Evolutionary conservation across 495 filamentous ascomycete species (phyloP), one percentile per base, ranked within the genome.

Genomic region (Thermothielavioides terrestris): DNA sequence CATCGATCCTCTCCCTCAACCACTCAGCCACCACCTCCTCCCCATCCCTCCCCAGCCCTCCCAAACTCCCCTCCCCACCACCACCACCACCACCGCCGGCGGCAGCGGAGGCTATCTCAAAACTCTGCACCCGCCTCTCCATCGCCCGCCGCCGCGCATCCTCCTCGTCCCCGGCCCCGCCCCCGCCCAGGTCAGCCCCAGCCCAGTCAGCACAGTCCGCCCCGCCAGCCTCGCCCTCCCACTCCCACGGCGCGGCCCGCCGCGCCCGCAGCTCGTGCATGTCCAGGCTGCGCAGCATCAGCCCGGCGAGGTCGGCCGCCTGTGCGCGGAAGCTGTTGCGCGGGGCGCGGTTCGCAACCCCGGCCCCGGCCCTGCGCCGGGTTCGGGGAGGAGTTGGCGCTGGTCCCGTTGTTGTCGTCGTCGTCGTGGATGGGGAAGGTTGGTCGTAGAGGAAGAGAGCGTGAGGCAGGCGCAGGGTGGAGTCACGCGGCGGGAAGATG

Each of bases 231-330:
- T 56, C 52, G 21, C 35, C 47, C 22, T 65, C 54, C 4, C 17
- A 5, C 25, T 58, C 44, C 20, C 20, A 27, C 66, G 61, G 54
- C 61, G 59, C 31, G 40, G 48, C 42, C 45, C 28, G 44, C 37
- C 59, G 54, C 43, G 59, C 52, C 40, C 55, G 52, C 1, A 67
- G 47, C 55, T 72, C 69, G 5, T 61, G 1, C 56, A 55, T 64
- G 25, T 58, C 49, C n/a, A 72, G 42, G 41, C 70, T 71, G 6
- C 65, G 54, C 31, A 60, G 42, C 69, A 74, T 70, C 38, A 63
- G 26, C 10, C 20, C 22, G 2, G 61, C 66, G 3, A 75, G 53
- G 23, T 64, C 60, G n/a, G 35, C 11, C 0, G 72, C 67, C 43
- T 75, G 72, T 0, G 50, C 21, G 11, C 32, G 27, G 49, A 72